Base-by-base conservation (phyloP, 2,329 filamentous ascomycete genomes). In the Sphaerostilbella broomeana region DNA sequence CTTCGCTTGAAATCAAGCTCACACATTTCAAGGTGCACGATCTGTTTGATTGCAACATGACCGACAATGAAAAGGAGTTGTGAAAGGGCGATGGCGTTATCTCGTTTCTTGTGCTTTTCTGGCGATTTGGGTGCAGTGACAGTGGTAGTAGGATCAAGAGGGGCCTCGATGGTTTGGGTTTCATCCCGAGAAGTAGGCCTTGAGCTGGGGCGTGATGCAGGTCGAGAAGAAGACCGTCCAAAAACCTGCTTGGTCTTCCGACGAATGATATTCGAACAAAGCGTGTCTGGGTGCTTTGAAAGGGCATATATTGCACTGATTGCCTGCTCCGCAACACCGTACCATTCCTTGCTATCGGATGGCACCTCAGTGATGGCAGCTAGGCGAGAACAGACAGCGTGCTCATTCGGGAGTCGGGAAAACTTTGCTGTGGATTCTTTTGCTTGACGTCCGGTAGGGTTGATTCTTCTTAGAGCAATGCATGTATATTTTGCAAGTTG, bases 11-110 rank as follows among this genome's bases (percentile, higher is more conserved):
- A 98, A 61, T 98, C 92, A 35, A 92, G 79, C 58, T 98, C 92
- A 59, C 89, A 95, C n/a, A 97, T 73, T 54, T 98, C 92, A 9
- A 98, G 76, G 59, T 98, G 92, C 1, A 98, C 94, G 51, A 98
- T 98, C 58, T 98, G 94, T 66, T 98, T 98, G 58, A 98, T 92
- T 11, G 92, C 92, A 33, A 97, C 85, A 56, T 98, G 92, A 0
- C 92, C 92, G 20, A 97, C 90, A 24, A 95, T 84, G 58, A 97
- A 97, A 0, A 98, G 72, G 2, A 98, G 73, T 54, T 97, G 92
- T 0, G 92, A 95, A 2, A 98, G 70, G 1, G 78, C 81, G 32
- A 88, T 73, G 1, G 86, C 80, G 4, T 81, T 77, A 50, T 82
- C 86, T 20, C 81, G 61, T 48, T 63, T 77, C 54, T 73, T 78